These are phyloP conservation scores for Basidioascus undulatus DNA, from an alignment of 768 basidiomycete genomes.

Conservation along the genomic window DNA sequence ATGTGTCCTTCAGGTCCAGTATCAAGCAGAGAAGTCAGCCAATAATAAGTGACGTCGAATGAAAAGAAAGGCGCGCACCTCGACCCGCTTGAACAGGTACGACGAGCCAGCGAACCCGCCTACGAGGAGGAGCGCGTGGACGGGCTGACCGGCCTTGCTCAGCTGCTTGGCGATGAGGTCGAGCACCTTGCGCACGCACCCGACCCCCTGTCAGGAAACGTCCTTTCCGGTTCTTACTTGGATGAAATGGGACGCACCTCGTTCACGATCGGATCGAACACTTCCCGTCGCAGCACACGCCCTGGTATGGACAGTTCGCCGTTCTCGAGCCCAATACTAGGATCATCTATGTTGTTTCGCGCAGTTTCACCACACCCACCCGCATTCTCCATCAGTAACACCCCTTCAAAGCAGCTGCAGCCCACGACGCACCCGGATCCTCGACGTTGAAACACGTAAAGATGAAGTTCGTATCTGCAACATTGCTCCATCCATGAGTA, in stretches of 20 bases:
- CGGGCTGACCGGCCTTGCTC: constrained; percentile 35
- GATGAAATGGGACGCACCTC: too few species aligned
- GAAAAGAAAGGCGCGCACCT: constrained; percentile 25
- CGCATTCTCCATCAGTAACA: too few species aligned
- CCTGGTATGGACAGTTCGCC: constrained; percentile 69
- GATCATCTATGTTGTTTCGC: constrained; percentile 59
- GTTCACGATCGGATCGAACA: constrained; percentile 67
- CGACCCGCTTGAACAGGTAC: constrained; percentile 54
- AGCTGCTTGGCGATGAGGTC: constrained; percentile 56
- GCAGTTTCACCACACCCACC: too few species aligned
- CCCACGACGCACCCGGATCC: constrained; percentile 6
- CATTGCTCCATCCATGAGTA: constrained; percentile 3
- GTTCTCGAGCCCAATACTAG: constrained; percentile 50
- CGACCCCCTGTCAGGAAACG: too few species aligned
- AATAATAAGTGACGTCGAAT: neutral
- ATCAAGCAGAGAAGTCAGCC: neutral
- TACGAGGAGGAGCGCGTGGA: constrained; percentile 68
- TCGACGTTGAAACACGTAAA: constrained; percentile 78
- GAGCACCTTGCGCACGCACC: constrained; percentile 41
- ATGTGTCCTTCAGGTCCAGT: constrained; percentile 14
- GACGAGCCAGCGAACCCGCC: constrained; percentile 70
- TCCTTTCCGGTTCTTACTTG: too few species aligned
- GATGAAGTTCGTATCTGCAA: constrained; percentile 51
- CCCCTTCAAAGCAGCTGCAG: neutral
- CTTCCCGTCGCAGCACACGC: constrained; percentile 47